Conservation (phyloP, 1,139 yeast genomes). For the Blastobotrys apis region DNA sequence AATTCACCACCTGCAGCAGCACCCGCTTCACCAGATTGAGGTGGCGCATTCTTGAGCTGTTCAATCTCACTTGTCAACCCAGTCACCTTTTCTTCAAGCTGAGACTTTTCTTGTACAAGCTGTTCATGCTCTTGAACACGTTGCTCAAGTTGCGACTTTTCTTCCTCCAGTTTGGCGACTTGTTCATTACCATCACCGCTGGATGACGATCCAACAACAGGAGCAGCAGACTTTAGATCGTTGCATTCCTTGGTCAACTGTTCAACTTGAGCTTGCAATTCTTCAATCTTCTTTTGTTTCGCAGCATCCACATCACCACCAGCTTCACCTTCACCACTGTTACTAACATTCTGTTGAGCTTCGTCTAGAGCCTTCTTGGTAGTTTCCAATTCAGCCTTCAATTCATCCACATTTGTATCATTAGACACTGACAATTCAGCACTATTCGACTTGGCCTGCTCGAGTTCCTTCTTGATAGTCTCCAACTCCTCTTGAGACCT, state of each 20-base stretch:
- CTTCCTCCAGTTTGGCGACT: constrained; percentile 7
- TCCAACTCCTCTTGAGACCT: constrained; percentile 18
- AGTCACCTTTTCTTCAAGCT: constrained; percentile 11
- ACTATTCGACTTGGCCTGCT: constrained; percentile 17
- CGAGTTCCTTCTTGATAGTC: constrained; percentile 24
- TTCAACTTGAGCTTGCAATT: constrained; percentile 26
- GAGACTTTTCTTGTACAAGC: constrained; percentile 14
- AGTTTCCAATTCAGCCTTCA: constrained; percentile 25
- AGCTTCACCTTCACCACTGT: background rate
- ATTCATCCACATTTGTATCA: constrained; percentile 21
- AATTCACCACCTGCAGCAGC: constrained; percentile 11
- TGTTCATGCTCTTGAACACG: constrained; percentile 13
- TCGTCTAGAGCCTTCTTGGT: constrained; percentile 29
- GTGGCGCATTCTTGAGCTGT: constrained; percentile 10
- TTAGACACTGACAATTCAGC: constrained; percentile 13
- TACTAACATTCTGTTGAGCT: constrained; percentile 24
- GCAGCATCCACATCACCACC: background rate
- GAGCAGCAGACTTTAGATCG: background rate
- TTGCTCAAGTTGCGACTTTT: constrained; percentile 8
- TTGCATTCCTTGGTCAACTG: constrained; percentile 15
- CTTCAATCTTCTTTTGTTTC: constrained; percentile 13
- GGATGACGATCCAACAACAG: background rate
- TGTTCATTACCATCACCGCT: background rate
- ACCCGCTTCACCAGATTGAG: background rate
- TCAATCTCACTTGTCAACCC: constrained; percentile 10